A percentile compares a stretch with the other conserved stretches of the same genome.
Conservation (phyloP, 2,329 filamentous ascomycete genomes). For the Diaporthe capsici region DNA sequence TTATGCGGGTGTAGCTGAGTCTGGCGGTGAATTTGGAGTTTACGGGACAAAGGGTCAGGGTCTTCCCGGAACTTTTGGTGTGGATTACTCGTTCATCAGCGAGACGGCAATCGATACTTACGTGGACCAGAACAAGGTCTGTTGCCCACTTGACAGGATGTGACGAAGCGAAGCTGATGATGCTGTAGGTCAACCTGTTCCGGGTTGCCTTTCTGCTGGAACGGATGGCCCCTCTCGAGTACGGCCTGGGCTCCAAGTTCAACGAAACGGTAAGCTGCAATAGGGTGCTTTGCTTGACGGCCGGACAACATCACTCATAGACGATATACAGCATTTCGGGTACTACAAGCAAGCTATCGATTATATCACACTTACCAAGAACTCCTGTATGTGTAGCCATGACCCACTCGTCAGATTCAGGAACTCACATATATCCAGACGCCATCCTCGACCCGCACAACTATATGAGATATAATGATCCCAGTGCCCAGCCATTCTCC, state of each 20-base stretch:
- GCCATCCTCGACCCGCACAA: slow-evolving; percentile 66
- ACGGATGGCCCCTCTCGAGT: slow-evolving; percentile 62
- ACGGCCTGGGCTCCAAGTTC: slow-evolving; percentile 62
- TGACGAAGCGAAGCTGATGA: background rate
- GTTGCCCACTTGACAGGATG: background rate
- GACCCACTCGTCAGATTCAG: background rate
- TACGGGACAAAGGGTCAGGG: slow-evolving; percentile 56
- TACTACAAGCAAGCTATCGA: slow-evolving; percentile 62
- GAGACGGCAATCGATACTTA: slow-evolving; percentile 59
- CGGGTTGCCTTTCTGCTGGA: slow-evolving; percentile 65
- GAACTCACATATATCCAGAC: slow-evolving; percentile 46
- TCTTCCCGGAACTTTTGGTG: slow-evolving; percentile 63
- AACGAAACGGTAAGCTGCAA: slow-evolving; percentile 56
- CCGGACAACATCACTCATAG: background rate
- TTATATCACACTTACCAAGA: slow-evolving; percentile 64
- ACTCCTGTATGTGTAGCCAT: slow-evolving; percentile 48
- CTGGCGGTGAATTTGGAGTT: slow-evolving; percentile 62
- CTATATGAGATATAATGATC: slow-evolving; percentile 68
- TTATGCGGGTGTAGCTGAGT: slow-evolving; percentile 63
- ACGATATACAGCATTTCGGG: slow-evolving; percentile 53
- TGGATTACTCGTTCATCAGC: slow-evolving; percentile 66
- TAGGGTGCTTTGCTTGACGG: too few relatives aligned
- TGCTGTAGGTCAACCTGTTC: slow-evolving; percentile 57
- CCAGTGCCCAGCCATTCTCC: slow-evolving; percentile 61
- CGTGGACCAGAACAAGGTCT: slow-evolving; percentile 60